Percentiles rank a stretch among this genome's conserved stretches.
Evolutionary conservation across 2,329 filamentous ascomycete genomes (phyloP).

Genomic region (Apiospora malaysiana): DNA sequence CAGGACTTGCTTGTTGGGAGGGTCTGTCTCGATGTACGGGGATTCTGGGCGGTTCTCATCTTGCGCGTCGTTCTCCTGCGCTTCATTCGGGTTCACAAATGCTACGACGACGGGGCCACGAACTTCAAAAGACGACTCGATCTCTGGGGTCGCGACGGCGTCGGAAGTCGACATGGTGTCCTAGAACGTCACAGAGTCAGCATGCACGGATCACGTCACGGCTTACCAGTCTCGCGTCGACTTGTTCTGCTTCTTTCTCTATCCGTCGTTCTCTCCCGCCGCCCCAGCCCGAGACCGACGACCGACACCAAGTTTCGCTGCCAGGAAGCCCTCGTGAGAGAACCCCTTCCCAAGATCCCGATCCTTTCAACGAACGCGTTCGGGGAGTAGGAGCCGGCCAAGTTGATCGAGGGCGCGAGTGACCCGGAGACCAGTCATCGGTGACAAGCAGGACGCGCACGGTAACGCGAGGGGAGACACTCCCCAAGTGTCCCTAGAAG

Average conservation of each 20-base stretch:
- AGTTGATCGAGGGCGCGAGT: slow-evolving; percentile 20
- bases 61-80: neutral
- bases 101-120: slow-evolving; percentile 1
- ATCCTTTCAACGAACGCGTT: slow-evolving; percentile 18
- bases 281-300: slow-evolving; percentile 16
- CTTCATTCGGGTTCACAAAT: neutral
- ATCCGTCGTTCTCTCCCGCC: neutral
- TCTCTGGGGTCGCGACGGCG: neutral
- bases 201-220: neutral
- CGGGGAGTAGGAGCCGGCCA: slow-evolving; percentile 20
- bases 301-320: slow-evolving; percentile 7
- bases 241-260: neutral
- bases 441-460: slow-evolving; percentile 18
- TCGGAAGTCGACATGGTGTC: neutral
- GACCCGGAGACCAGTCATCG: neutral
- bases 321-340: slow-evolving; percentile 18
- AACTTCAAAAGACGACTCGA: neutral
- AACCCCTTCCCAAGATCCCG: slow-evolving; percentile 22
- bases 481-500: slow-evolving; percentile 19
- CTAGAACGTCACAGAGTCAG: neutral
- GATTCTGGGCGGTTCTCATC: neutral
- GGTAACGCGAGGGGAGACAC: slow-evolving; percentile 13
- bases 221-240: neutral
- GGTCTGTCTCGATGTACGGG: slow-evolving; percentile 3
- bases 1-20: slow-evolving; percentile 17